Conservation (phyloP, 345 rosid genomes). For the Raphanus sativus region DNA sequence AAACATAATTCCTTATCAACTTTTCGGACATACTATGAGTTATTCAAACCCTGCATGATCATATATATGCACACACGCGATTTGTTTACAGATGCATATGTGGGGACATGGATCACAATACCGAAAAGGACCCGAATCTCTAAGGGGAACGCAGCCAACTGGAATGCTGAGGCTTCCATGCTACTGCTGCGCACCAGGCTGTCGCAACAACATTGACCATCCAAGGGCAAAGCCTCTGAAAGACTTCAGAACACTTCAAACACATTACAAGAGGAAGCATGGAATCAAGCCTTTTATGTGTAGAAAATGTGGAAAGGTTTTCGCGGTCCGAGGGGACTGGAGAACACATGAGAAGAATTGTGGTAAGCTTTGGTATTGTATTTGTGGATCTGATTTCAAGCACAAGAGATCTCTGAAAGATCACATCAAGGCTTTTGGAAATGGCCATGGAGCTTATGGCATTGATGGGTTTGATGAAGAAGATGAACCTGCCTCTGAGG, state of each 20-base stretch:
- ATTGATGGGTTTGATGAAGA: conserved; percentile 52
- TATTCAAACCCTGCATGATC: conserved; percentile 7
- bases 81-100: conserved; percentile 68
- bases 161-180: conserved; percentile 78
- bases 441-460: conserved; percentile 59
- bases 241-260: conserved; percentile 83
- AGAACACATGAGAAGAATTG: conserved; percentile 90
- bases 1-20: conserved; percentile 2
- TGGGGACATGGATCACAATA: conserved; percentile 96
- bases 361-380: conserved; percentile 78
- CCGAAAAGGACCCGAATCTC: conserved; percentile 78
- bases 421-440: conserved; percentile 72
- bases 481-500: conserved; percentile 60
- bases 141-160: conserved; percentile 74
- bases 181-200: conserved; percentile 66
- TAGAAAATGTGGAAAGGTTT: conserved; percentile 71
- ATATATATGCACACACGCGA: background rate
- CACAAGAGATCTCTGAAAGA: conserved; percentile 80
- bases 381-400: conserved; percentile 79
- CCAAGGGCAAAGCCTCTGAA: conserved; percentile 77
- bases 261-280: conserved; percentile 83
- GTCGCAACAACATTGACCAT: conserved; percentile 75
- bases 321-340: conserved; percentile 81
- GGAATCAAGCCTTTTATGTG: conserved; percentile 71
- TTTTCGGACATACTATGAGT: conserved; percentile 1